Conservation (phyloP, 345 rosid genomes). For the Aethionema arabicum region DNA sequence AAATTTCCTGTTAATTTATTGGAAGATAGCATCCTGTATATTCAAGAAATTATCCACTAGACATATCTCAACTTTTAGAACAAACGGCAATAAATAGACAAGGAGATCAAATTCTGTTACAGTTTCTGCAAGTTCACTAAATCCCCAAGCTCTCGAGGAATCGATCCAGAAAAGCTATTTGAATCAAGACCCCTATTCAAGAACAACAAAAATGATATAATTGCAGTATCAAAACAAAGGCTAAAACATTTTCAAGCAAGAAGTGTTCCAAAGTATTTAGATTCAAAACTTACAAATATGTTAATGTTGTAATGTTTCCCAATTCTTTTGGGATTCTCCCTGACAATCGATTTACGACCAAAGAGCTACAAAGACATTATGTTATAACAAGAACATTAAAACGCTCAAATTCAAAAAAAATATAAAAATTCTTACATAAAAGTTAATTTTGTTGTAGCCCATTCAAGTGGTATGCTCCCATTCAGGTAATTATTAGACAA, state of each 20-base stretch:
- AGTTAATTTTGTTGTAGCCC: constrained; percentile 49
- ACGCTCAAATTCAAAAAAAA: not conserved
- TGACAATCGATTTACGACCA: constrained; percentile 53
- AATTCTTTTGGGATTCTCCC: constrained; percentile 53
- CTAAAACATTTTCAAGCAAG: not conserved
- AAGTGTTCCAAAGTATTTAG: constrained; percentile 12
- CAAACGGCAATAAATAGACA: constrained; percentile 7
- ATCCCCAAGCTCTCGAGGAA: constrained; percentile 59
- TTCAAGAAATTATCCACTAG: constrained; percentile 18
- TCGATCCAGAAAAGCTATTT: constrained; percentile 52
- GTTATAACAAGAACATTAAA: constrained; percentile 20
- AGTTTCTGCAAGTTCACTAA: constrained; percentile 41
- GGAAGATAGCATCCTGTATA: constrained; percentile 56
- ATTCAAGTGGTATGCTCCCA: constrained; percentile 56
- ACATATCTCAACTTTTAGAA: constrained; percentile 12
- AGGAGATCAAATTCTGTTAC: constrained; percentile 38
- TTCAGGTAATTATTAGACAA: constrained; percentile 53
- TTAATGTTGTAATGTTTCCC: constrained; percentile 45
- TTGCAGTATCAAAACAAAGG: constrained; percentile 12
- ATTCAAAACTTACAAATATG: constrained; percentile 46
- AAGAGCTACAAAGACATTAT: constrained; percentile 43
- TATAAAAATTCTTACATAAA: constrained; percentile 45
- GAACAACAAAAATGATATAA: constrained; percentile 9
- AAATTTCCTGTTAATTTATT: constrained; percentile 53
- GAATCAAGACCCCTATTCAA: constrained; percentile 50